Evolutionary conservation across 1,139 yeast genomes (phyloP).

Genomic region (Geotrichum klebahnii): DNA sequence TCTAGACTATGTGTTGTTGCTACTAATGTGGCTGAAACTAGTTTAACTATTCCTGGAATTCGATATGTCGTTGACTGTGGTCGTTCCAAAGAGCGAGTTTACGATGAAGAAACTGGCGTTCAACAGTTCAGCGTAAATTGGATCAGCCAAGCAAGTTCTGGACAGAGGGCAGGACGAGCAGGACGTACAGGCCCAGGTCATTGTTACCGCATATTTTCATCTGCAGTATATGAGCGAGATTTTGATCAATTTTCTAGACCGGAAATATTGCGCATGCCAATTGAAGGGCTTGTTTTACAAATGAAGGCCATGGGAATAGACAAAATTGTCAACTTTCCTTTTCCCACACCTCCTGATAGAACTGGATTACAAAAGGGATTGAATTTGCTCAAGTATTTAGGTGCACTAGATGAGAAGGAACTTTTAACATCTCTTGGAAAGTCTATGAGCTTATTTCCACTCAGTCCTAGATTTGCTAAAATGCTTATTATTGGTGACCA

Average conservation of each 20-base stretch:
- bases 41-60: conserved; percentile 93
- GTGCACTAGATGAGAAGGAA: conserved; percentile 63
- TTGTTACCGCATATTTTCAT: conserved; percentile 84
- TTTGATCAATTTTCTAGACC: conserved; percentile 81
- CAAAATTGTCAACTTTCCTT: conserved; percentile 85
- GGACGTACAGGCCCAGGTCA: conserved; percentile 99
- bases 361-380: conserved; percentile 60
- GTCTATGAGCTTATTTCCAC: conserved; percentile 85
- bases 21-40: conserved; percentile 96
- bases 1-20: conserved; percentile 89
- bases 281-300: conserved; percentile 85
- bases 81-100: conserved; percentile 81
- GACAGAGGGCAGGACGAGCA: conserved; percentile 95
- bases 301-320: conserved; percentile 98
- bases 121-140: conserved; percentile 90
- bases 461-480: conserved; percentile 90
- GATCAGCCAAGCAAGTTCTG: conserved; percentile 94
- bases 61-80: conserved; percentile 96
- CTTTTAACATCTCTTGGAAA: conserved; percentile 71
- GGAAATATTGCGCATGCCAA: conserved; percentile 91
- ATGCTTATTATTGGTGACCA: conserved; percentile 87
- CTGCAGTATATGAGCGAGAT: conserved; percentile 90
- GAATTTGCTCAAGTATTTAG: conserved; percentile 61
- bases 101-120: conserved; percentile 79
- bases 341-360: conserved; percentile 89